These are phyloP conservation scores for Fusarium scirpi DNA, from an alignment of 2,329 filamentous ascomycete species.

Conservation along the genomic window DNA sequence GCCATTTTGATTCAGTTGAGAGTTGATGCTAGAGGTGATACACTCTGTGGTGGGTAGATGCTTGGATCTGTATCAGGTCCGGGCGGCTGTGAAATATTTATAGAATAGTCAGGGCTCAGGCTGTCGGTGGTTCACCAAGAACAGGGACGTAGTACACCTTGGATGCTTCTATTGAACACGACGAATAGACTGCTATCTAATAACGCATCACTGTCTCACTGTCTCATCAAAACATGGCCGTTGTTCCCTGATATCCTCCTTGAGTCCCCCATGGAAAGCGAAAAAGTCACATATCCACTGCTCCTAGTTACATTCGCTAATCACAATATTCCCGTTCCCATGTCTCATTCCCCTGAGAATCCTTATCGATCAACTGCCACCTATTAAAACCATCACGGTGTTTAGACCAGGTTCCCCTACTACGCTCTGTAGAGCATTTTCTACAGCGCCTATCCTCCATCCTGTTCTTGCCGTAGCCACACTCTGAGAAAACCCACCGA, in stretches of 20 bases:
- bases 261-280: rapidly evolving
- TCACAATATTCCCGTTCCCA: neutral
- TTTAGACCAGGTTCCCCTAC: neutral
- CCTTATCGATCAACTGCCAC: too few relatives aligned
- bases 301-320: rapidly evolving
- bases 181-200: neutral
- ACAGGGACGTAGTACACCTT: rapidly evolving
- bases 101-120: neutral
- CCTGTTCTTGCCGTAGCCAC: neutral
- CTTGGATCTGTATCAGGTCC: neutral
- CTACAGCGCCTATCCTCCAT: neutral
- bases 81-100: neutral
- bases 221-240: rapidly evolving
- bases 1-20: neutral
- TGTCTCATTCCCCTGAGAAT: neutral
- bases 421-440: neutral
- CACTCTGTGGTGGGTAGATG: neutral
- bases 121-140: rapidly evolving
- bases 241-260: neutral
- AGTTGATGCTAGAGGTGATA: neutral
- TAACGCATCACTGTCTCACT: neutral
- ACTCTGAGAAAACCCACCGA: neutral
- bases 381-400: too few relatives aligned
- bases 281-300: rapidly evolving
- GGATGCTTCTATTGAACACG: neutral